Evolutionary conservation across 225 moss, liverwort and hornwort species (phyloP).

Genomic region (Marchantia paleacea): DNA sequence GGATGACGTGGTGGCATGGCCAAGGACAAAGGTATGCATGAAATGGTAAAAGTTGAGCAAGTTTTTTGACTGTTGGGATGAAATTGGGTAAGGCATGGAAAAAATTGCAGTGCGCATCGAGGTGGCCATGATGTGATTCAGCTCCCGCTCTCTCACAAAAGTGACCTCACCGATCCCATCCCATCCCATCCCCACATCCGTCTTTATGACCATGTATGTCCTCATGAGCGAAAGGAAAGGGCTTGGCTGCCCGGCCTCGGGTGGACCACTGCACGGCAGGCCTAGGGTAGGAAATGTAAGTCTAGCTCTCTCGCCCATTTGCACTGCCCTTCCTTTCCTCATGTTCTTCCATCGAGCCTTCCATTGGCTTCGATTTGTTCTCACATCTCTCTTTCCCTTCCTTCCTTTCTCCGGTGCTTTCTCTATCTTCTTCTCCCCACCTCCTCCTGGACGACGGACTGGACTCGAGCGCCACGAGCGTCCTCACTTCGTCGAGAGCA

Average conservation of each 20-base stretch:
- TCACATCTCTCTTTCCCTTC: not conserved
- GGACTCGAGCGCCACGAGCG: not conserved
- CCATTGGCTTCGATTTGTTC: not conserved
- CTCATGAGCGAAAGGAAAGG: conserved; percentile 1
- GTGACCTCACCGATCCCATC: conserved; percentile 5
- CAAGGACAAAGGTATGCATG: conserved; percentile 1
- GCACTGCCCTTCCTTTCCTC: conserved; percentile 2
- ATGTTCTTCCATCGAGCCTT: not conserved
- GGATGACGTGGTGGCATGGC: not conserved
- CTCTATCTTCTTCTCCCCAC: not conserved
- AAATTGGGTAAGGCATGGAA: not conserved
- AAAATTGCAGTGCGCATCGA: not conserved
- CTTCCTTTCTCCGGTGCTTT: not conserved
- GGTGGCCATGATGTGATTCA: not conserved
- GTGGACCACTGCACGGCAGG: conserved; percentile 23
- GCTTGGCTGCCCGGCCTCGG: conserved; percentile 20
- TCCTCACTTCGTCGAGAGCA: not conserved
- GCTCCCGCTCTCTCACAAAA: conserved; percentile 7
- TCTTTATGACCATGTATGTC: conserved; percentile 14
- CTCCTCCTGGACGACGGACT: not conserved
- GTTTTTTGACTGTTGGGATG: not conserved
- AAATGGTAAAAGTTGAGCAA: not conserved
- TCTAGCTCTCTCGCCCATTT: not conserved
- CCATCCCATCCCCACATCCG: not conserved
- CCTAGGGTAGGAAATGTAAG: conserved; percentile 6